Percentiles rank a stretch among this genome's conserved stretches.
These are phyloP conservation scores for Candida awuae DNA, from an alignment of 805 yeast species.

Conservation along the genomic window DNA sequence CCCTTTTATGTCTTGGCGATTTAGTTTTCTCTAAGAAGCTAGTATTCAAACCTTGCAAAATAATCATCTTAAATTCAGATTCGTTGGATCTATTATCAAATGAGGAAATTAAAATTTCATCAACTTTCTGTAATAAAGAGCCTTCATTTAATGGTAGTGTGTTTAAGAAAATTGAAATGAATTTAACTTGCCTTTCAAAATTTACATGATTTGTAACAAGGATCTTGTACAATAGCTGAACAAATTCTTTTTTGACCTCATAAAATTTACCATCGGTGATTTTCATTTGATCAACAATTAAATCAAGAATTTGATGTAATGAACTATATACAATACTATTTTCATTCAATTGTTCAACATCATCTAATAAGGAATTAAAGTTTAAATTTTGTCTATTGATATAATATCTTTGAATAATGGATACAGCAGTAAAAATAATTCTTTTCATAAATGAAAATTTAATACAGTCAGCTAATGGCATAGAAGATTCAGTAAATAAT, in stretches of 20 bases:
- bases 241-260: conserved; percentile 22
- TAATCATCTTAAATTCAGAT: conserved; percentile 10
- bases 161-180: conserved; percentile 25
- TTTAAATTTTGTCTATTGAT: conserved; percentile 14
- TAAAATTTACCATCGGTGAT: background rate
- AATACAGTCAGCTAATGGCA: conserved; percentile 33
- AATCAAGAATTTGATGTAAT: background rate
- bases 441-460: conserved; percentile 19
- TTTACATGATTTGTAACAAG: conserved; percentile 29
- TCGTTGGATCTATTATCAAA: conserved; percentile 13
- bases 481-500: conserved; percentile 38
- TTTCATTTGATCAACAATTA: background rate
- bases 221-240: conserved; percentile 31
- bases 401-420: conserved; percentile 18
- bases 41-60: background rate
- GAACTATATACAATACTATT: background rate
- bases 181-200: conserved; percentile 26
- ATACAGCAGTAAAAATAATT: conserved; percentile 15
- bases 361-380: conserved; percentile 17
- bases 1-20: conserved; percentile 5
- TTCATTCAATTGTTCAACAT: conserved; percentile 1
- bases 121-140: conserved; percentile 13
- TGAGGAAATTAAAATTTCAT: conserved; percentile 16
- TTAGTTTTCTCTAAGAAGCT: background rate
- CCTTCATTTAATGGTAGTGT: conserved; percentile 17